These are phyloP conservation scores for Ceratobasidium sp. DNA, from an alignment of 1,284 basidiomycete genomes.

Conservation along the genomic window DNA sequence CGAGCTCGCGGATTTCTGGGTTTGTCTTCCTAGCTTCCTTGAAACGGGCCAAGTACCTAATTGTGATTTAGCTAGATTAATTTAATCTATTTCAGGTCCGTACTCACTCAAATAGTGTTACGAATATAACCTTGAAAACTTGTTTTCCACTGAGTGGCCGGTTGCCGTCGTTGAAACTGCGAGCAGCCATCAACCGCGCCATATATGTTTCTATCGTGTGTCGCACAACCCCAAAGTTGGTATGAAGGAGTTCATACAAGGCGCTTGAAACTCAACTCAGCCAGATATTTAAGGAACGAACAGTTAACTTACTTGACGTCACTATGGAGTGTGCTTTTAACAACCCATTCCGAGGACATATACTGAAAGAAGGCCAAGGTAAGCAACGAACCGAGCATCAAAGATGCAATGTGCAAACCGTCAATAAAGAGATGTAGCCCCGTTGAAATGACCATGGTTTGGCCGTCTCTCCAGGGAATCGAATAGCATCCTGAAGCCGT, in stretches of 20 bases:
- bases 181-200: conserved; percentile 57
- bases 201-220: conserved; percentile 63
- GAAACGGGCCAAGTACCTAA: conserved; percentile 72
- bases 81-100: not conserved
- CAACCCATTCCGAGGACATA: conserved; percentile 71
- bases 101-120: conserved; percentile 68
- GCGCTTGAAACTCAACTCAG: conserved; percentile 58
- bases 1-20: conserved; percentile 61
- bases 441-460: conserved; percentile 70
- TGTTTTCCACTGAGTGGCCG: conserved; percentile 58
- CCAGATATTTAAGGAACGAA: not conserved
- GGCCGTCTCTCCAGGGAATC: conserved; percentile 55
- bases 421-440: conserved; percentile 69
- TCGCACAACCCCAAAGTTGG: conserved; percentile 64
- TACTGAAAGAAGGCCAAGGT: conserved; percentile 60
- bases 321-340: conserved; percentile 70
- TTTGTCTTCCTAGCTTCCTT: conserved; percentile 66
- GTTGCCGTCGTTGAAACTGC: conserved; percentile 61
- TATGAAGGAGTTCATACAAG: conserved; percentile 67
- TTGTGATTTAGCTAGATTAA: conserved; percentile 11
- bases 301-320: conserved; percentile 66
- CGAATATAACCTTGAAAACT: conserved; percentile 65
- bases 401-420: conserved; percentile 58
- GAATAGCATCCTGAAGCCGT: conserved; percentile 64
- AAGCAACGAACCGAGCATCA: not conserved